These are phyloP conservation scores for Hirschfeldia incana DNA, from an alignment of 345 rosid species.

Conservation along the genomic window DNA sequence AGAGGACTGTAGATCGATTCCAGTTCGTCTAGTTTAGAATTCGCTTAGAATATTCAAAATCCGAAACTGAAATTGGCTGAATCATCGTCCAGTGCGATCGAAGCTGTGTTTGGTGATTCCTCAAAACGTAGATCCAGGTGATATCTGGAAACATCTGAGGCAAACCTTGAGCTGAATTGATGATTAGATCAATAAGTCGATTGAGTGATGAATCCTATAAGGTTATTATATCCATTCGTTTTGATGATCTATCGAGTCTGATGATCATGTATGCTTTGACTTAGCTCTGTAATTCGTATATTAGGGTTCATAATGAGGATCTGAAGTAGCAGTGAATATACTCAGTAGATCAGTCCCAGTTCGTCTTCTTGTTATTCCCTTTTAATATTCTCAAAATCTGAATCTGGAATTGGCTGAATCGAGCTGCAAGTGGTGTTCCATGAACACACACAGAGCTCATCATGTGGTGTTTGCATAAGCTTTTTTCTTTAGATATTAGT, in stretches of 20 bases:
- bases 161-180: not conserved
- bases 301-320: conserved; percentile 15
- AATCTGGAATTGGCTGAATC: conserved; percentile 7
- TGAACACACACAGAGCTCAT: not conserved
- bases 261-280: not conserved
- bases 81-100: not conserved
- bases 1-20: conserved; percentile 14
- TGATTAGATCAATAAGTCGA: not conserved
- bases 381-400: not conserved
- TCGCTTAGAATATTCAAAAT: not conserved
- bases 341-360: conserved; percentile 9
- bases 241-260: conserved; percentile 4
- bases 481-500: not conserved
- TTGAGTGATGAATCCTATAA: conserved; percentile 57
- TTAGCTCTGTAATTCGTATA: not conserved
- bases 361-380: conserved; percentile 1
- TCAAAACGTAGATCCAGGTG: conserved; percentile 26
- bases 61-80: conserved; percentile 2
- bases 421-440: not conserved
- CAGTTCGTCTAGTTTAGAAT: conserved; percentile 1
- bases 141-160: conserved; percentile 19
- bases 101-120: not conserved
- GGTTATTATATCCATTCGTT: conserved; percentile 42
- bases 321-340: conserved; percentile 17
- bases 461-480: conserved; percentile 11